Conservation (phyloP, 1,284 basidiomycete genomes). For the Mycena sp. region DNA sequence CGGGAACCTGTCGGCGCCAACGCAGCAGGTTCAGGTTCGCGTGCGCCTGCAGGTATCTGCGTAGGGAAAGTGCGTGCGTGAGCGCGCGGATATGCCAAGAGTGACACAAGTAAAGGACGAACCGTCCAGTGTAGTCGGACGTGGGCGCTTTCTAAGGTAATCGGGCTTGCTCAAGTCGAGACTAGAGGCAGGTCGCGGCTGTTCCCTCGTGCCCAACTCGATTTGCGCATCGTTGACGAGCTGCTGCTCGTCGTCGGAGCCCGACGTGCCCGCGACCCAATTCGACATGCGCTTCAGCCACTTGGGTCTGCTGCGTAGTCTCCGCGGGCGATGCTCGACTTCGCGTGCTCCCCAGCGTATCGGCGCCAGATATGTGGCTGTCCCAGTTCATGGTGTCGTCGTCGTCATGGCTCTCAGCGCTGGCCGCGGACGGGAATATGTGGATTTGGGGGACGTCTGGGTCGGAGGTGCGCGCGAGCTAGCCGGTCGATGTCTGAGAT, state of each 20-base stretch:
- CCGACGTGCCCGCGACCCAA: not conserved
- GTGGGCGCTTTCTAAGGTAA: too few species aligned
- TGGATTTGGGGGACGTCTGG: not conserved
- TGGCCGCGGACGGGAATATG: not conserved
- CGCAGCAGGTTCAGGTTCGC: too few species aligned
- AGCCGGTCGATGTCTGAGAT: constrained; percentile 55
- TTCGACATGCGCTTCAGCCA: too few species aligned
- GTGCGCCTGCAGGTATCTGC: too few species aligned
- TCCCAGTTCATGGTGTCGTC: not conserved
- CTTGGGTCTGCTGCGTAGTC: too few species aligned
- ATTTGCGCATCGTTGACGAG: constrained; percentile 9
- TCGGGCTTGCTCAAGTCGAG: constrained; percentile 14
- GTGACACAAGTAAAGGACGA: too few species aligned
- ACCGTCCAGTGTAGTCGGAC: too few species aligned
- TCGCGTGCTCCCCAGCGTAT: constrained; percentile 28
- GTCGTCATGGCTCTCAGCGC: not conserved
- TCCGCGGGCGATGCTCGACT: too few species aligned
- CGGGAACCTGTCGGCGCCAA: too few species aligned
- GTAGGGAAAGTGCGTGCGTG: too few species aligned
- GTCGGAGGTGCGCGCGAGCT: constrained; percentile 29
- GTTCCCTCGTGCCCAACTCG: not conserved
- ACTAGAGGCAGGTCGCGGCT: constrained; percentile 4
- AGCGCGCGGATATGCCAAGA: too few species aligned
- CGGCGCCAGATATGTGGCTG: constrained; percentile 15
- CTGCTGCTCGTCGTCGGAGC: not conserved